Evolutionary conservation across 192 early-diverging fungal genomes (phyloP).

Genomic region (Haplosporangium gracile): DNA sequence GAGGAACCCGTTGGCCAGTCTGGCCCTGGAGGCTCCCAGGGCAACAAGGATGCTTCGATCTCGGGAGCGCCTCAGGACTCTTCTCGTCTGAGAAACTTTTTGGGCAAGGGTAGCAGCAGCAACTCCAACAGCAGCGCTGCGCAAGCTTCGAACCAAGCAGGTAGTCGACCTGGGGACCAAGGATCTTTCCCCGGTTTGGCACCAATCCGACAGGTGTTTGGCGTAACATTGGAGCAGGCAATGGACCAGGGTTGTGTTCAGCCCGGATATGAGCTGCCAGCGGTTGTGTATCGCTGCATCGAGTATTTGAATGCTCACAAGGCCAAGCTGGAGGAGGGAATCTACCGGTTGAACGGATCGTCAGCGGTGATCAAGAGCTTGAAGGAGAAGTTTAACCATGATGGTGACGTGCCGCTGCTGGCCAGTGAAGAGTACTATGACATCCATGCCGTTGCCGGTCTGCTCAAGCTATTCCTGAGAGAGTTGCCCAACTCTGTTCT

Average conservation of each 20-base stretch:
- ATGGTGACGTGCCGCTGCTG: conserved; percentile 83
- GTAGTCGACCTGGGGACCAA: conserved; percentile 3
- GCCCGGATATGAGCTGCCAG: conserved; percentile 87
- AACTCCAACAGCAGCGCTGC: conserved; percentile 20
- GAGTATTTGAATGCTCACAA: conserved; percentile 95
- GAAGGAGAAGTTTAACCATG: conserved; percentile 86
- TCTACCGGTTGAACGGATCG: conserved; percentile 93
- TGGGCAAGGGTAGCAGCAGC: conserved; percentile 32
- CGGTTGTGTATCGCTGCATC: conserved; percentile 94
- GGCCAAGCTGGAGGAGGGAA: conserved; percentile 92
- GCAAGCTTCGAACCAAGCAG: conserved; percentile 19
- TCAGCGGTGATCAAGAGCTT: conserved; percentile 78
- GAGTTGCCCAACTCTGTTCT: conserved; percentile 91
- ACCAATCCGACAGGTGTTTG: conserved; percentile 76
- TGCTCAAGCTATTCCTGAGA: conserved; percentile 93
- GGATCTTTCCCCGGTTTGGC: conserved; percentile 27
- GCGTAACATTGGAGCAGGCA: conserved; percentile 84
- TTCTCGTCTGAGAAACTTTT: conserved; percentile 36
- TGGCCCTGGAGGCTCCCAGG: neutral
- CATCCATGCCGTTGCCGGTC: conserved; percentile 92
- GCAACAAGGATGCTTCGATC: neutral
- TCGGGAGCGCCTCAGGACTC: conserved; percentile 22
- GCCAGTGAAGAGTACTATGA: conserved; percentile 79
- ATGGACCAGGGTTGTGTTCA: conserved; percentile 77
- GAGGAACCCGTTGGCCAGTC: conserved; percentile 18